Conservation (phyloP, 2,329 filamentous ascomycete genomes). For the Pseudopyricularia cyperi region DNA sequence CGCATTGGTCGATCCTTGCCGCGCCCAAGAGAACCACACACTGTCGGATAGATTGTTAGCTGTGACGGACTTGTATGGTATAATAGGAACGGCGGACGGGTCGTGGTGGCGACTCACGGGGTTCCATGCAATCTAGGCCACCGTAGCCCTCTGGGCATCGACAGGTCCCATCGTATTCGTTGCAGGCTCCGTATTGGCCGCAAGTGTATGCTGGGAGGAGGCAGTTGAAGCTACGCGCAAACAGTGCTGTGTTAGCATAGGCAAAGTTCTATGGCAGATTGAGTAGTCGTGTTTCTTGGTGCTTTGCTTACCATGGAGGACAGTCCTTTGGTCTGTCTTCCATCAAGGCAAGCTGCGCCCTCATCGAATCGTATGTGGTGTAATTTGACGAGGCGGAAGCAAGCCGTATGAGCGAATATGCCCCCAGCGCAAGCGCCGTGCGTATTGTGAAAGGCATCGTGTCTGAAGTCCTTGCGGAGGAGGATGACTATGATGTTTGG, state of each 20-base stretch:
- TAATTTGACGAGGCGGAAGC: conserved; percentile 36
- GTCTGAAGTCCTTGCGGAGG: not conserved
- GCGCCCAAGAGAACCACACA: conserved; percentile 78
- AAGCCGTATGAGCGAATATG: conserved; percentile 26
- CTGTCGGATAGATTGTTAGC: conserved; percentile 18
- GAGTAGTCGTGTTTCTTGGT: not conserved
- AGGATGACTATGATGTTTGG: not conserved
- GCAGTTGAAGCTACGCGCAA: conserved; percentile 79
- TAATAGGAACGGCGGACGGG: not conserved
- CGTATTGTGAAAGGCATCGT: conserved; percentile 24
- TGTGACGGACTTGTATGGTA: not conserved
- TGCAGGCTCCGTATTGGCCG: conserved; percentile 81
- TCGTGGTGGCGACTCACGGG: conserved; percentile 35
- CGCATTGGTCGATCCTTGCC: conserved; percentile 69
- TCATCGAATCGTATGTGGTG: conserved; percentile 46
- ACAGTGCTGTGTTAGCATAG: conserved; percentile 28
- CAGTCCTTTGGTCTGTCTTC: conserved; percentile 64
- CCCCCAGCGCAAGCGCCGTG: conserved; percentile 24
- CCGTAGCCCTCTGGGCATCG: conserved; percentile 85
- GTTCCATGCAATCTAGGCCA: conserved; percentile 82
- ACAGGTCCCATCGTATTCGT: conserved; percentile 84
- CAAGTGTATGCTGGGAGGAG: conserved; percentile 85
- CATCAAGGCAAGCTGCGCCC: conserved; percentile 55
- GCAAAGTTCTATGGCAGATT: not conserved
- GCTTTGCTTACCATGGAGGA: conserved; percentile 53